These are phyloP conservation scores for Cercospora zeina DNA, from an alignment of 2,329 filamentous ascomycete species.

Conservation along the genomic window DNA sequence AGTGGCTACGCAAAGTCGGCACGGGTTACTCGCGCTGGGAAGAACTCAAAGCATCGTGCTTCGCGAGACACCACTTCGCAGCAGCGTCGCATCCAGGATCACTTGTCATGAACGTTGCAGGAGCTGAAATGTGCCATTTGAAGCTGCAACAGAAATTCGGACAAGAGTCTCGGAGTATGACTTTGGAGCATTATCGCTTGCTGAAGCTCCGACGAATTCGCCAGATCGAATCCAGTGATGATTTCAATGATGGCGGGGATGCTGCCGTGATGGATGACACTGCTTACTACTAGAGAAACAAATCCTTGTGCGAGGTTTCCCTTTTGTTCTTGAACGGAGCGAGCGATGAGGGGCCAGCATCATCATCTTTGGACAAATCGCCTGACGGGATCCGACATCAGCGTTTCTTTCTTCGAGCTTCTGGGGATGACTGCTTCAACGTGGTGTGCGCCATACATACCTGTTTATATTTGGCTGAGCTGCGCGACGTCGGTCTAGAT, in stretches of 20 bases:
- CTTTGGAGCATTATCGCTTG: conserved; percentile 31
- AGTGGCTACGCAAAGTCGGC: conserved; percentile 29
- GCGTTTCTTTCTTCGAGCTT: not conserved
- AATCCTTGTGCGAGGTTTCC: not conserved
- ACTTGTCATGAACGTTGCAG: conserved; percentile 46
- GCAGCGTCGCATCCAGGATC: conserved; percentile 20
- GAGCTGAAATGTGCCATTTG: conserved; percentile 43
- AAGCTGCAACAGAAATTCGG: conserved; percentile 35
- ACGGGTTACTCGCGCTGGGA: conserved; percentile 44
- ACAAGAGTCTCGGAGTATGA: conserved; percentile 22
- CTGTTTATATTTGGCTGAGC: not conserved
- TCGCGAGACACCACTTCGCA: conserved; percentile 39
- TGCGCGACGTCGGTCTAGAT: not conserved
- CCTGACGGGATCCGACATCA: not conserved
- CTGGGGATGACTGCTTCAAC: not conserved
- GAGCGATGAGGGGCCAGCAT: not conserved
- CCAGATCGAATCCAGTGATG: not conserved
- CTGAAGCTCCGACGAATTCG: conserved; percentile 41
- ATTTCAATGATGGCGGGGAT: not conserved
- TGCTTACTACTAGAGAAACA: not conserved
- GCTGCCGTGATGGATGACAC: not conserved
- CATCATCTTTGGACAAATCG: not conserved
- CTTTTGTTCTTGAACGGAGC: not conserved
- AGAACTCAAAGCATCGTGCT: conserved; percentile 48
- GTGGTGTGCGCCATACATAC: not conserved